Conservation (phyloP, 495 filamentous ascomycete genomes). For the Jackrogersella multiformis region DNA sequence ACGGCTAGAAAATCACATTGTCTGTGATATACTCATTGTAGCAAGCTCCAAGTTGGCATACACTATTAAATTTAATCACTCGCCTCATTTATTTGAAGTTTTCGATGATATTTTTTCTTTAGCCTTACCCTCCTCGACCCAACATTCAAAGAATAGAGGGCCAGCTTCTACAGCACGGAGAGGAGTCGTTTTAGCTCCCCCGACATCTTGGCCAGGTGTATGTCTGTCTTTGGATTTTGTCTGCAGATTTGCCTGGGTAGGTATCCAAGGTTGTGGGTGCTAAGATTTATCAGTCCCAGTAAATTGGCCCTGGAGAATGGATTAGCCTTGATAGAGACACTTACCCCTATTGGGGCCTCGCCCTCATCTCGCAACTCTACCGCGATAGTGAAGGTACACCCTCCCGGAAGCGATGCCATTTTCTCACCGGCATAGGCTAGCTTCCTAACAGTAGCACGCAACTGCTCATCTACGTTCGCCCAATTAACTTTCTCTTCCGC, state of each 20-base stretch:
- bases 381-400: slow-evolving; percentile 86
- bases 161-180: slow-evolving; percentile 70
- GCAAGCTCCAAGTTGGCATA: neutral
- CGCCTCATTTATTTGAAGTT: slow-evolving; percentile 19
- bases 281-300: slow-evolving; percentile 21
- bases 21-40: neutral
- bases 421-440: slow-evolving; percentile 65
- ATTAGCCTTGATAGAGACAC: slow-evolving; percentile 24
- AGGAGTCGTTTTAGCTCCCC: slow-evolving; percentile 60
- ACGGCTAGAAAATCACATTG: neutral
- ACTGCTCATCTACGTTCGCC: slow-evolving; percentile 56
- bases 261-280: slow-evolving; percentile 75
- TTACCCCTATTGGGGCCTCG: slow-evolving; percentile 75
- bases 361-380: slow-evolving; percentile 82
- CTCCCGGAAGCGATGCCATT: slow-evolving; percentile 71
- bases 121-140: slow-evolving; percentile 67
- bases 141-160: slow-evolving; percentile 72
- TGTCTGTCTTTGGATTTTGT: slow-evolving; percentile 49
- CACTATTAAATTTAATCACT: neutral
- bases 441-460: slow-evolving; percentile 61
- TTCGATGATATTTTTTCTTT: slow-evolving; percentile 38
- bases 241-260: slow-evolving; percentile 61
- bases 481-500: slow-evolving; percentile 47
- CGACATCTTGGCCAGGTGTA: slow-evolving; percentile 51
- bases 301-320: neutral